Base-by-base conservation (phyloP, 805 yeast species). In the Ogataea kodamae region DNA sequence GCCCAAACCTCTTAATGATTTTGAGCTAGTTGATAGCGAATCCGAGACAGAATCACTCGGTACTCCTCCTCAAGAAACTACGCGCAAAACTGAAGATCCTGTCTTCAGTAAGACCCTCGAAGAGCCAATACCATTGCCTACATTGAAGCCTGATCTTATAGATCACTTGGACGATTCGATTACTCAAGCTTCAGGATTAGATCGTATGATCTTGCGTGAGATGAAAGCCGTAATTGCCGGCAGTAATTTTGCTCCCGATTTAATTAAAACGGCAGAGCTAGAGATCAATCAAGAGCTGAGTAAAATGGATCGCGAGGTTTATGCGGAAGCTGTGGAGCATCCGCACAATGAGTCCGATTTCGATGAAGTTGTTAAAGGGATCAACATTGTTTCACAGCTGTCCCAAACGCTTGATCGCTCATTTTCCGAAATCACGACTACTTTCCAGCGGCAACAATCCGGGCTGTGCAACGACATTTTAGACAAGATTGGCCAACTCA, bases 21-120 rank as follows among this genome's bases (percentile, higher is more conserved):
- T 67, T 41, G 75, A 71, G 36, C 53, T 71, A 6, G 45, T 54
- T 1, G 65, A 59, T 3, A 59, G 50, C 18, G 40, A 37, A n/a
- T 3, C 30, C 31, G 18, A 33, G 50, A 5, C 22, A 56, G 5
- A 32, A 14, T 18, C 12, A n/a, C n/a, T n/a, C n/a, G n/a, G n/a
- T n/a, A n/a, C n/a, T n/a, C n/a, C n/a, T n/a, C n/a, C n/a, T n/a
- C n/a, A n/a, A n/a, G n/a, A n/a, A n/a, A n/a, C n/a, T n/a, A n/a
- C n/a, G n/a, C n/a, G n/a, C n/a, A n/a, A n/a, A n/a, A n/a, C n/a
- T n/a, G n/a, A n/a, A n/a, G n/a, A n/a, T n/a, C n/a, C n/a, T n/a
- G n/a, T n/a, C n/a, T n/a, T n/a, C n/a, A n/a, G n/a, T n/a, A n/a
- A n/a, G n/a, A n/a, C n/a, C n/a, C n/a, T n/a, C n/a, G n/a, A n/a